Evolutionary conservation across 2,329 filamentous ascomycete genomes (phyloP).

Genomic region (Fusarium sp.): DNA sequence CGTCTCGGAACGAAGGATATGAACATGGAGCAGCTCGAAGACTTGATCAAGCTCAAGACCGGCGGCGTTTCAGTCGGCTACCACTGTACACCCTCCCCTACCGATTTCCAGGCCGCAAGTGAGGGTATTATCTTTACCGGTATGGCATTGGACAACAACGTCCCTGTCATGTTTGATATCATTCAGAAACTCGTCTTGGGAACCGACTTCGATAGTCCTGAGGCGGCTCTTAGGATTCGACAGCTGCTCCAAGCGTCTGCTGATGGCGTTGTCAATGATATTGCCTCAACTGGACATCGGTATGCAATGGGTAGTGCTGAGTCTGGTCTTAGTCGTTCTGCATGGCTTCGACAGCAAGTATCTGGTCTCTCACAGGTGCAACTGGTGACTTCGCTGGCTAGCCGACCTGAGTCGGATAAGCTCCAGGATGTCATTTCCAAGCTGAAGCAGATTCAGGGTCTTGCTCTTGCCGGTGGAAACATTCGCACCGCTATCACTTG

Average conservation of each 20-base stretch:
- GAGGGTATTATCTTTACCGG: constrained; percentile 90
- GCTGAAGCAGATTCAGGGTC: constrained; percentile 84
- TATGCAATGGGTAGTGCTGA: constrained; percentile 89
- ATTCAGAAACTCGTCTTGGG: constrained; percentile 84
- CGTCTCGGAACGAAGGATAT: constrained; percentile 88
- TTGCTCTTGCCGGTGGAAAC: constrained; percentile 77
- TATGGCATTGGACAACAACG: constrained; percentile 89
- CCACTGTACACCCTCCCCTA: constrained; percentile 83
- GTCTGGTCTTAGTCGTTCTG: constrained; percentile 79
- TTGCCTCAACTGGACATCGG: constrained; percentile 89
- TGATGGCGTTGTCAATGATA: constrained; percentile 90
- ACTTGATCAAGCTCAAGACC: constrained; percentile 95
- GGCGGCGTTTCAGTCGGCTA: constrained; percentile 90
- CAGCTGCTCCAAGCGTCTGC: constrained; percentile 89
- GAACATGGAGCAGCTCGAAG: constrained; percentile 95
- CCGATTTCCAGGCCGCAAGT: constrained; percentile 75
- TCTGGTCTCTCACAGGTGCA: constrained; percentile 91
- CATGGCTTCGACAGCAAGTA: constrained; percentile 84
- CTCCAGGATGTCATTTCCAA: constrained; percentile 83
- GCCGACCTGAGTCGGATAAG: constrained; percentile 75
- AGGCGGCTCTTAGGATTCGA: constrained; percentile 84
- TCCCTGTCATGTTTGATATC: constrained; percentile 91
- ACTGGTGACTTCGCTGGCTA: constrained; percentile 82
- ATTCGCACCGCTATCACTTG: constrained; percentile 90
- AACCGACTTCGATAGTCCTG: constrained; percentile 88